Percentiles rank a stretch among this genome's conserved stretches.
Evolutionary conservation across 305 asterid genomes (phyloP).

Genomic region (Petunia hybrid): DNA sequence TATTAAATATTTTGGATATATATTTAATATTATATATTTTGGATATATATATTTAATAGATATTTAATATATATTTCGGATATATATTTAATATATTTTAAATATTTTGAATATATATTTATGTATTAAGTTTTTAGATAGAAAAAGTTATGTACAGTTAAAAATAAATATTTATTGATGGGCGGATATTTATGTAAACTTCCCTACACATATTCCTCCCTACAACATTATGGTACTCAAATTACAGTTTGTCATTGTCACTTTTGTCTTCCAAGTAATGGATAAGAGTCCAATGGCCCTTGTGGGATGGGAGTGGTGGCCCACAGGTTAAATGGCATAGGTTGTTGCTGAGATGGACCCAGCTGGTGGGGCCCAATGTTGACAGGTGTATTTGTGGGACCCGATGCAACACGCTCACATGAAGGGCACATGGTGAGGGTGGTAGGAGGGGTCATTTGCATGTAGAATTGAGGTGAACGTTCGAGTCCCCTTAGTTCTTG

Average conservation of each 20-base stretch:
- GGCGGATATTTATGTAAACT: too few species aligned
- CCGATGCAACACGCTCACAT: conserved; percentile 65
- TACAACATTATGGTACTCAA: conserved; percentile 27
- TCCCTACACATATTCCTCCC: background rate
- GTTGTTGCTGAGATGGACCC: conserved; percentile 43
- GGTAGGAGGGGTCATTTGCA: conserved; percentile 81
- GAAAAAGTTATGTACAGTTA: too few species aligned
- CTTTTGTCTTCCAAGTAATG: conserved; percentile 25
- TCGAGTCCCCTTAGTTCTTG: conserved; percentile 78
- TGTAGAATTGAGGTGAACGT: conserved; percentile 71
- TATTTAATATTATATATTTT: too few species aligned
- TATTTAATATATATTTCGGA: too few species aligned
- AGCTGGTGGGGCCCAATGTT: conserved; percentile 21
- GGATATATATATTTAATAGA: too few species aligned
- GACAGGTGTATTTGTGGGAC: conserved; percentile 34
- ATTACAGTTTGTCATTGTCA: conserved; percentile 27
- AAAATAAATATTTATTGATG: background rate
- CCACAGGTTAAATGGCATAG: conserved; percentile 62
- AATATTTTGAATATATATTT: too few species aligned
- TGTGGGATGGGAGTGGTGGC: conserved; percentile 36
- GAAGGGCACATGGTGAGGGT: conserved; percentile 93
- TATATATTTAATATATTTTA: too few species aligned
- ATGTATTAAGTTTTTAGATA: too few species aligned
- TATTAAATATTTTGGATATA: too few species aligned
- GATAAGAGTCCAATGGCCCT: conserved; percentile 37